Base-by-base conservation (phyloP, 2,329 filamentous ascomycete genomes). In the Byssochlamys sp. region DNA sequence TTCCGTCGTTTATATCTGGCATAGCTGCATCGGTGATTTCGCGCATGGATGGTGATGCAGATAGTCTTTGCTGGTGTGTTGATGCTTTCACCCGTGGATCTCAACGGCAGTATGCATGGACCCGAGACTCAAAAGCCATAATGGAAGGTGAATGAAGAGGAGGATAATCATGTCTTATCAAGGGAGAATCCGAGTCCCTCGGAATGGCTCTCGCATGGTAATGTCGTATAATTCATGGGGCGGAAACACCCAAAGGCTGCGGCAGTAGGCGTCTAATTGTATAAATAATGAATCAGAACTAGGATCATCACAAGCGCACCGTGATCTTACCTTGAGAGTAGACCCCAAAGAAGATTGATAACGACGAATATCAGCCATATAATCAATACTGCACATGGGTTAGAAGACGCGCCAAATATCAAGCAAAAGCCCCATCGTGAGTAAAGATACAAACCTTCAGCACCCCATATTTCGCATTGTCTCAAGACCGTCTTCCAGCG, bases 401-500 rank as follows among this genome's bases (percentile, higher is more conserved):
- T 14, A 55, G 53, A 26, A 28, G 3, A 31, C 28, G 33, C 14
- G 5, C 9, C 24, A 33, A 31, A 9, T 35, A 1, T 33, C 19
- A 19, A 48, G 5, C 7, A 7, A 25, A 2, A 4, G 29, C 24
- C 1, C 39, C 29, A 14, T 19, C 27, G 52, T 55, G 24, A 55
- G 25, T 5, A 3, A 49, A 57, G 31, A 49, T n/a, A 63, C 66
- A 3, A 49, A 72, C 71, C 70, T 69, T 73, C 70, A 58, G 61
- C 53, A 0, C 65, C 61, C 59, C 63, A 60, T 7, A 14, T 24
- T 7, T 35, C 28, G 11, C 59, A 27, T 5, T 27, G 27, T 50
- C 58, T 62, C 10, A 61, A 55, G n/a, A 61, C 6, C 53, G 56
- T 61, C 29, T 64, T 55, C 3, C 58, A 60, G 0, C 60, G 59